Base-by-base conservation (phyloP, 1,284 basidiomycete species). In the Naganishia sp. region DNA sequence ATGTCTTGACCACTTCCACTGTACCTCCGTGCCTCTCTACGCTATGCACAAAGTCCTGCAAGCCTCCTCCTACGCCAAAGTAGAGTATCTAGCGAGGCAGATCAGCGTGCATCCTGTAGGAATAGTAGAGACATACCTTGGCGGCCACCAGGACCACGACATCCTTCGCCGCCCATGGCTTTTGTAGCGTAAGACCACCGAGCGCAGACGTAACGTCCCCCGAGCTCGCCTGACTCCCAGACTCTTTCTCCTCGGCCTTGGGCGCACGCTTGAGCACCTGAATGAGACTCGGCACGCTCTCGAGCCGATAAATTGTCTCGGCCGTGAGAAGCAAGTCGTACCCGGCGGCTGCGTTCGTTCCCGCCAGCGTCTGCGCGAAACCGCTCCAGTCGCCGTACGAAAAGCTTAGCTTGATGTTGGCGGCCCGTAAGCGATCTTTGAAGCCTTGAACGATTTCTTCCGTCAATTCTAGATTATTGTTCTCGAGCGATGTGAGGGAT, bases 1-100 rank as follows among this genome's bases (percentile, higher is more conserved):
- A 82, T 70, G 89, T 86, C 66, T 76, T 81, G 23, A 81, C 76
- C 39, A 70, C 71, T 52, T 32, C 69, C 70, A 47, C 83, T 82
- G 65, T 69, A 18, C 73, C 79, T 1, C 72, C 73, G 2, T 70
- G 68, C 31, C 72, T 74, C 66, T 84, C 80, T 0, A 93, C 83
- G n/a, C 72, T 71, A 25, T 75, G 68, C 21, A 87, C 76, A 75
- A 99, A 96, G 66, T 89, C 88, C 25, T 85, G 80, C 10, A 94
- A 83, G 0, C 93, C 91, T 0, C 94, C 94, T 0, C 95, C 95
- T 3, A 98, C 94, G 18, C 95, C 95, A 79, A 98, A 98, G 77
- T 99, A 98, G 32, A 97, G 81, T 11, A 92, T 84, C 79, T 98
- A n/a, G 88, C 88, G 0, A n/a, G 17, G 11, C 5, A 49, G 43